phyloP scores from a whole-genome alignment of 345 rosid genomes.

The Salix udensis region DNA sequence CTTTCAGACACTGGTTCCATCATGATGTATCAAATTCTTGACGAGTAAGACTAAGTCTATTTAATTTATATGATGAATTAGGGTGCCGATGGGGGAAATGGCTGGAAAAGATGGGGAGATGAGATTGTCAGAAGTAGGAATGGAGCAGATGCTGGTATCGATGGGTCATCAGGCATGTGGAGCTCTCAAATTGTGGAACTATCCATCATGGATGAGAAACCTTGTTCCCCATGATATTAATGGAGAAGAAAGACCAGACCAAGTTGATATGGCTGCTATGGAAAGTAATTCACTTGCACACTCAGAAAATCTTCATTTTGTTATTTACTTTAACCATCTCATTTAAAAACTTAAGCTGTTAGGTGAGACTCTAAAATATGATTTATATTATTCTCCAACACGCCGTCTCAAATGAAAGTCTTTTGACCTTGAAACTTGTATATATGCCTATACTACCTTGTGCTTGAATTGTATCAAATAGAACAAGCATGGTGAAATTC shows the following conservation, averaged over 20 bases:
- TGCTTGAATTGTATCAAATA: no score
- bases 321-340: background rate
- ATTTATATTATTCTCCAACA: no score
- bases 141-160: constrained; percentile 62
- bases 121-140: constrained; percentile 44
- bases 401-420: rapidly evolving
- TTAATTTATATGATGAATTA: background rate
- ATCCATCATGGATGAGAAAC: constrained; percentile 71
- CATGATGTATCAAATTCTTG: no score
- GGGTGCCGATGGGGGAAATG: constrained; percentile 58
- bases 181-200: constrained; percentile 64
- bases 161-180: constrained; percentile 74
- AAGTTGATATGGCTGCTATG: constrained; percentile 67
- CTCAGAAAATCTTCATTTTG: no score
- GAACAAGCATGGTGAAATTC: no score
- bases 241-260: constrained; percentile 58
- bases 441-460: rapidly evolving
- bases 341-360: no score
- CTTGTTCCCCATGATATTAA: constrained; percentile 60
- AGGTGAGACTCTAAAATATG: no score
- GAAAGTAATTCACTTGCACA: constrained; percentile 42
- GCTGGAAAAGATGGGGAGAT: constrained; percentile 47
- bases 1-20: no score
- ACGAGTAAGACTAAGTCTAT: background rate
- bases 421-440: no score